phyloP scores from a whole-genome alignment of 2,329 filamentous ascomycete genomes.

The Plectosphaerella cucumerina region DNA sequence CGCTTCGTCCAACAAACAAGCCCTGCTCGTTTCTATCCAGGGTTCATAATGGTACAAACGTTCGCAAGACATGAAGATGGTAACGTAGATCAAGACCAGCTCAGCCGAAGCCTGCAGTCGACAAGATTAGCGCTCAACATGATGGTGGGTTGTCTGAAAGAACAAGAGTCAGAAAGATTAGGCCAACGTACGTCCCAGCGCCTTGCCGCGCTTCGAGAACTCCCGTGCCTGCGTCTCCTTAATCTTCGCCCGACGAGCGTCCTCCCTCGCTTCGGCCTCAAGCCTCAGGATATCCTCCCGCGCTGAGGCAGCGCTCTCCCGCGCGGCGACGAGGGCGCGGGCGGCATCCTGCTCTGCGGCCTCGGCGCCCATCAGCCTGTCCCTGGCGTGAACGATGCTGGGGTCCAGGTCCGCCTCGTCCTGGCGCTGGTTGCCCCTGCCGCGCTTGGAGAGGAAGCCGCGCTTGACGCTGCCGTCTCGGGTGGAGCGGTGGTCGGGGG shows the following conservation, averaged over 20 bases:
- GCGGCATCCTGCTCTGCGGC: constrained; percentile 62
- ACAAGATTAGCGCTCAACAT: background rate
- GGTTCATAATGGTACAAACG: background rate
- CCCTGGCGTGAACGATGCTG: constrained; percentile 55
- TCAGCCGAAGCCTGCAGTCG: background rate
- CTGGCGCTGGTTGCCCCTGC: constrained; percentile 16
- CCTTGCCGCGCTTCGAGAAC: constrained; percentile 64
- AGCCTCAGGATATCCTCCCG: constrained; percentile 58
- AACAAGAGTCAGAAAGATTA: background rate
- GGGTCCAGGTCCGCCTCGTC: constrained; percentile 49
- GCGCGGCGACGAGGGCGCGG: constrained; percentile 54
- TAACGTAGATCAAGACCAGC: background rate
- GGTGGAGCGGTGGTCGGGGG: constrained; percentile 16
- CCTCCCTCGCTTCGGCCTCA: constrained; percentile 62
- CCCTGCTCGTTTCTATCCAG: too few relatives aligned
- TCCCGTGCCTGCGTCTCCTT: constrained; percentile 63
- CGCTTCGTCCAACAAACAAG: too few relatives aligned
- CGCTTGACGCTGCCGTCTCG: constrained; percentile 19
- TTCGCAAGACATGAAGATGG: background rate
- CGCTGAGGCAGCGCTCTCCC: constrained; percentile 56
- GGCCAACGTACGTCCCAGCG: constrained; percentile 59
- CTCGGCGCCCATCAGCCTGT: constrained; percentile 60
- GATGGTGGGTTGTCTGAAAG: background rate
- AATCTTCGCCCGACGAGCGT: constrained; percentile 60
- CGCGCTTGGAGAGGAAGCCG: constrained; percentile 37